Evolutionary conservation across 768 basidiomycete genomes (phyloP), one percentile per base, ranked within the genome.

Genomic region (Panaeolus papilionaceus): DNA sequence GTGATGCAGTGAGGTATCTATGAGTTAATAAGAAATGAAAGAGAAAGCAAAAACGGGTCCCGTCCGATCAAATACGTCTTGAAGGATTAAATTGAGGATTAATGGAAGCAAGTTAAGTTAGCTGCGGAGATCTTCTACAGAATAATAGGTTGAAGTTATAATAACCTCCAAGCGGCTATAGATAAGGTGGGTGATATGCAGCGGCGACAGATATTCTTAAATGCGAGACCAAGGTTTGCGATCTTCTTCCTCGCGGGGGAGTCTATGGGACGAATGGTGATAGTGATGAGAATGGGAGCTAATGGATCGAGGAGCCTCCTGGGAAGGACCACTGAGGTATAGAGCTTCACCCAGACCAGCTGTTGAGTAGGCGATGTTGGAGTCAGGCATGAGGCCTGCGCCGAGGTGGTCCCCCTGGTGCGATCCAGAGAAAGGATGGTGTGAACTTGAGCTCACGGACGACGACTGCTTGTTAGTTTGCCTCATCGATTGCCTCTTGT

Each of bases 401-500:
- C 23, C 23, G 26, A 33, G n/a, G 12, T 51, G 54, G 42, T 80
- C 77, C 28, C 77, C 78, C 71, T 78, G 81, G 54, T 81, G 71
- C 4, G 81, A 66, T 69, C 85, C 76, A 28, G 82, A 75, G 75
- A 85, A 88, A 6, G 86, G 73, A 45, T 85, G 86, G 69, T 88
- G 88, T 38, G 83, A 73, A 45, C 77, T 76, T 39, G 82, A 77
- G 44, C 79, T 77, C 63, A 79, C 78, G 67, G 84, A 79, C 62
- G 84, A 82, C 3, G 88, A 80, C 77, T 92, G 90, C 66, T 90
- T 87, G 70, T 88, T 89, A 12, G 89, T 91, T 77, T 93, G 91
- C 64, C 91, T 84, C 89, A 91, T 92, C 8, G 91, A 89, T 75
- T 94, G 92, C 66, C 92, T 83, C 79, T 93, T 93, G 75, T 94